Evolutionary conservation across 495 filamentous ascomycete genomes (phyloP), one percentile per base, ranked within the genome.

Genomic region (Trichocladium antarcticum): DNA sequence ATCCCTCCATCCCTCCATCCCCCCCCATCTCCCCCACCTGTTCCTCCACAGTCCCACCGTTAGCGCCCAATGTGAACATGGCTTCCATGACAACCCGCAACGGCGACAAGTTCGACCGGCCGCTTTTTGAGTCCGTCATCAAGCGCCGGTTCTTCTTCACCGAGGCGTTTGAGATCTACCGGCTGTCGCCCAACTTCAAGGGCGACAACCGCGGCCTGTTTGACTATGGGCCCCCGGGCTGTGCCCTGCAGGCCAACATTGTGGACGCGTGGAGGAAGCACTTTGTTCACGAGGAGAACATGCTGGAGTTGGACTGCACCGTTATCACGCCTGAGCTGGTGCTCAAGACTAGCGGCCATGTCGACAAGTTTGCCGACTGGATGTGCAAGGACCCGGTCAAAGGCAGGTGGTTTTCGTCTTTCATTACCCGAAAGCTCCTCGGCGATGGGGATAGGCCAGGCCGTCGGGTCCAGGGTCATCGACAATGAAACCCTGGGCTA

Each of bases 281-380:
- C 61, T 87, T 88, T 57, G 79, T 87, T 16, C 70, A 85, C 19
- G 84, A 88, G 68, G 84, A 88, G 63, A 82, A 86, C 63, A 87
- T 88, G 82, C 68, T 88, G 28, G 84, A 88, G 67, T 72, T 88
- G 37, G 84, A 87, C 57, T 85, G 80, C 58, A 84, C 79, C 5
- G 82, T 83, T 62, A 61, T 88, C 1, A 47, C 44, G 5, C 88
- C 88, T 6, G 73, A 84, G 46, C 82, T 85, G 44, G 83, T 94
- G 11, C 72, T 95, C n/a, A 89, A 93, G 74, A 94, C 88, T 5
- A 86, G 80, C 61, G 89, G 89, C 37, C 88, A 94, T 63, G 88
- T 94, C 31, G 88, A 93, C 54, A 90, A 90, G 65, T 95, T 94
- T 64, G 82, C 86, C 50, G 88, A 94, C 61, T 93, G 84, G 68